phyloP scores from a whole-genome alignment of 2,329 filamentous ascomycete genomes.

The Neonectria coccinea region DNA sequence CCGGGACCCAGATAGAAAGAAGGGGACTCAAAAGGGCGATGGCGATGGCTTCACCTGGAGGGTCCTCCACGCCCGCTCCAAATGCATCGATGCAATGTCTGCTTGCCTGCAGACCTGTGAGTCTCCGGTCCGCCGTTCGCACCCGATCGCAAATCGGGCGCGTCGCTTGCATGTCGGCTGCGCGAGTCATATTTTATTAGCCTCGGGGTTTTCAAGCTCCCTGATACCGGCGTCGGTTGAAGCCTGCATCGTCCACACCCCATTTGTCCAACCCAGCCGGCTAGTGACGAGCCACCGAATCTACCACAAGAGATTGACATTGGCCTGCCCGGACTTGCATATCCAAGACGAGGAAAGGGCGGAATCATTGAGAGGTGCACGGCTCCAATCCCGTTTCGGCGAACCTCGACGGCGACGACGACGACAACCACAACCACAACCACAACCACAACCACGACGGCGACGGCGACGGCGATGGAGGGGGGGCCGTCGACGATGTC shows the following conservation, averaged over 20 bases:
- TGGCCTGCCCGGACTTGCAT: conserved; percentile 14
- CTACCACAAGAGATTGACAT: conserved; percentile 28
- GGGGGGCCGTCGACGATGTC: conserved; percentile 34
- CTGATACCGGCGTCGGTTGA: conserved; percentile 35
- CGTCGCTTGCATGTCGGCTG: conserved; percentile 34
- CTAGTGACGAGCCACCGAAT: conserved; percentile 40
- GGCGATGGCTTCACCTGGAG: conserved; percentile 41
- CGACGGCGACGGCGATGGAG: not conserved
- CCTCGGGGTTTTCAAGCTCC: conserved; percentile 36
- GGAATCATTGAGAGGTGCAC: conserved; percentile 37
- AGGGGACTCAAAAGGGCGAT: conserved; percentile 24
- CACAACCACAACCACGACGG: not conserved
- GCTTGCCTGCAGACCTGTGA: conserved; percentile 22
- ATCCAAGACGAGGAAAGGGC: conserved; percentile 12
- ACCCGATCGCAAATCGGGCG: conserved; percentile 26
- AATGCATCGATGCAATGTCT: conserved; percentile 16
- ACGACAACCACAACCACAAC: not conserved
- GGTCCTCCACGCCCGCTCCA: conserved; percentile 12
- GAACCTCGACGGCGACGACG: not conserved
- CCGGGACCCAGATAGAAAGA: conserved; percentile 6
- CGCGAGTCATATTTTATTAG: conserved; percentile 45
- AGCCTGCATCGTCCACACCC: conserved; percentile 25
- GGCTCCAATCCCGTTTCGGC: conserved; percentile 34
- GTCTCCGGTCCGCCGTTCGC: conserved; percentile 15
- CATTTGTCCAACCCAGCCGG: conserved; percentile 31